Conservation (phyloP, 208 protist genomes). For the Trypanosoma lewisi region DNA sequence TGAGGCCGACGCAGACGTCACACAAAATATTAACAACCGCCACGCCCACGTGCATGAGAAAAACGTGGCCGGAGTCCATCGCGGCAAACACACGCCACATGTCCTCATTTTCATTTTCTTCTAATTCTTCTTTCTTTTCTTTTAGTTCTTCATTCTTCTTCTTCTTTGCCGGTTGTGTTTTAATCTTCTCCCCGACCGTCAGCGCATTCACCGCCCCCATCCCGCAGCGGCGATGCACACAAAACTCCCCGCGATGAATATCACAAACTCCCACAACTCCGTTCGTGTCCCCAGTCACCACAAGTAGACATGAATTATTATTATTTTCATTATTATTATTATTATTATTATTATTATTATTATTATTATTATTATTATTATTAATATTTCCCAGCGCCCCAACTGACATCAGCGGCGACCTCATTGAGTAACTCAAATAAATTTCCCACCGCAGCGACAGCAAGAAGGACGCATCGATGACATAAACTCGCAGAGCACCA, state of each 20-base stretch:
- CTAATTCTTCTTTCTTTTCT: background rate
- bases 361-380: no score
- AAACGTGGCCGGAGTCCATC: slow-evolving; percentile 32
- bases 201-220: background rate
- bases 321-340: no score
- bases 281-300: slow-evolving; percentile 65
- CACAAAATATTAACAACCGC: background rate
- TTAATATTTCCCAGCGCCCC: slow-evolving; percentile 1
- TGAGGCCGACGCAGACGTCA: slow-evolving; percentile 43
- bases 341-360: no score
- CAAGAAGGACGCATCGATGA: background rate
- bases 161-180: background rate
- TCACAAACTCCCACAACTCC: slow-evolving; percentile 41
- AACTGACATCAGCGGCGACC: slow-evolving; percentile 58
- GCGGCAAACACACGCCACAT: slow-evolving; percentile 17
- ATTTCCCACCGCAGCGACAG: background rate
- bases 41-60: slow-evolving; percentile 5
- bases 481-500: slow-evolving; percentile 42
- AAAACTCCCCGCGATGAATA: no score
- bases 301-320: no score
- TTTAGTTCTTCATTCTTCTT: background rate
- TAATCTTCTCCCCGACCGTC: background rate
- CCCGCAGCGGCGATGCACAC: no score
- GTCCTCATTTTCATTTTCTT: background rate
- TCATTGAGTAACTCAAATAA: background rate